Percentiles rank a stretch among this genome's conserved stretches.
These are phyloP conservation scores for Leptodontidium sp. DNA, from an alignment of 2,329 filamentous ascomycete species.

Conservation along the genomic window DNA sequence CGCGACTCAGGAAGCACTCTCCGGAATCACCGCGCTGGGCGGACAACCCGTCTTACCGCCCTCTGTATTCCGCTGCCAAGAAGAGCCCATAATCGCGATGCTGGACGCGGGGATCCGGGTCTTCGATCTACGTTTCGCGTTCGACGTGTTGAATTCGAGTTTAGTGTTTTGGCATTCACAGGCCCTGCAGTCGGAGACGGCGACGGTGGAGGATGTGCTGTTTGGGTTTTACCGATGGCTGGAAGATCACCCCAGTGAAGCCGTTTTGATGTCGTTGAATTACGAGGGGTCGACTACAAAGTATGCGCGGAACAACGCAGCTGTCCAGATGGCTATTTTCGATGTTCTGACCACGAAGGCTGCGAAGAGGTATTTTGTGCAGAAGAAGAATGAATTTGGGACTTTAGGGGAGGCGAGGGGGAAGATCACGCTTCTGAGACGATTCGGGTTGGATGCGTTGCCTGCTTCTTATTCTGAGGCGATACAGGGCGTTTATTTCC, in stretches of 20 bases:
- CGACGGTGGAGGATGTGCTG: constrained; percentile 54
- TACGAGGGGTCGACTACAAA: constrained; percentile 52
- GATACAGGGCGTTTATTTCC: constrained; percentile 57
- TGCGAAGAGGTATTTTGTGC: constrained; percentile 52
- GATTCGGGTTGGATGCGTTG: constrained; percentile 70
- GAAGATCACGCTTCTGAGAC: constrained; percentile 84
- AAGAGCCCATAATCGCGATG: constrained; percentile 49
- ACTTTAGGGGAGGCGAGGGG: constrained; percentile 80
- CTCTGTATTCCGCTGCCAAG: constrained; percentile 54
- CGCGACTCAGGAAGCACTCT: constrained; percentile 51
- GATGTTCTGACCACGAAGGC: constrained; percentile 50
- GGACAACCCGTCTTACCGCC: constrained; percentile 44
- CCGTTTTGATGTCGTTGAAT: constrained; percentile 56
- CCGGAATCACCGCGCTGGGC: constrained; percentile 51
- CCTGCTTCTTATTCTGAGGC: constrained; percentile 46
- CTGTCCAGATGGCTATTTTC: constrained; percentile 51
- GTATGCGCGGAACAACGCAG: constrained; percentile 47
- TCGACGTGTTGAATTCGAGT: constrained; percentile 54
- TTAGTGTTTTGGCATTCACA: constrained; percentile 59
- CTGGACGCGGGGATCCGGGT: constrained; percentile 57
- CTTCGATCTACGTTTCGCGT: constrained; percentile 59
- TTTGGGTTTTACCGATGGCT: constrained; percentile 59
- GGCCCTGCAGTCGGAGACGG: constrained; percentile 54
- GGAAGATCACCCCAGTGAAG: constrained; percentile 54
- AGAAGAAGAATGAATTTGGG: constrained; percentile 48